Conservation (phyloP, 2,329 filamentous ascomycete species). For the Clarireedia homoeocarpa region DNA sequence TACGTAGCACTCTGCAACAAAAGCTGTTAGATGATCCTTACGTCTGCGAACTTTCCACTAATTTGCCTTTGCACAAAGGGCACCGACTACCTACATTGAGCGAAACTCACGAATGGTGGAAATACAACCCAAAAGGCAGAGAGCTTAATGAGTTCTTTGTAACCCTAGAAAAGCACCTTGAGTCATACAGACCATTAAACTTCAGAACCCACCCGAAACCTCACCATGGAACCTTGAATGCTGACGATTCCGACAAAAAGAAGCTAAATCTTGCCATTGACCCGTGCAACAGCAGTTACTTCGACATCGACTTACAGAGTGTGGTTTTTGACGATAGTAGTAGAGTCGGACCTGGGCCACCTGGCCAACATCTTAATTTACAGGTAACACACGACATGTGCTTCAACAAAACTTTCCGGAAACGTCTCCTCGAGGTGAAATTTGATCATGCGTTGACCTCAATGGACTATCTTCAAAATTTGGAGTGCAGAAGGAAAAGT, state of each 20-base stretch:
- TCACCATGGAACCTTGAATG: not conserved
- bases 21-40: no score
- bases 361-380: no score
- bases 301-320: slow-evolving; percentile 12
- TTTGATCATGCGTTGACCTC: slow-evolving; percentile 19
- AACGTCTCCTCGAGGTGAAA: slow-evolving; percentile 16
- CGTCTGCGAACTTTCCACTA: not conserved
- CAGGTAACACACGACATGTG: slow-evolving; percentile 15
- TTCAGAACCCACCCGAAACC: not conserved
- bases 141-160: slow-evolving; percentile 19
- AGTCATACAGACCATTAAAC: not conserved
- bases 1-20: no score
- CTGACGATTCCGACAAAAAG: not conserved
- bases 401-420: slow-evolving; percentile 14
- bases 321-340: not conserved
- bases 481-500: slow-evolving; percentile 19
- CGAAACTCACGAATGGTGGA: slow-evolving; percentile 22
- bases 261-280: slow-evolving; percentile 15
- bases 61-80: slow-evolving; percentile 10
- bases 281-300: slow-evolving; percentile 12
- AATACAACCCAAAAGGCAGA: slow-evolving; percentile 18
- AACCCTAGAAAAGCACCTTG: slow-evolving; percentile 8
- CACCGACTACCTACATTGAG: slow-evolving; percentile 19
- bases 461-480: slow-evolving; percentile 24
- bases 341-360: no score